Evolutionary conservation across 805 yeast species (phyloP), one percentile per base, ranked within the genome.

Genomic region (Dipodascopsis tothii): DNA sequence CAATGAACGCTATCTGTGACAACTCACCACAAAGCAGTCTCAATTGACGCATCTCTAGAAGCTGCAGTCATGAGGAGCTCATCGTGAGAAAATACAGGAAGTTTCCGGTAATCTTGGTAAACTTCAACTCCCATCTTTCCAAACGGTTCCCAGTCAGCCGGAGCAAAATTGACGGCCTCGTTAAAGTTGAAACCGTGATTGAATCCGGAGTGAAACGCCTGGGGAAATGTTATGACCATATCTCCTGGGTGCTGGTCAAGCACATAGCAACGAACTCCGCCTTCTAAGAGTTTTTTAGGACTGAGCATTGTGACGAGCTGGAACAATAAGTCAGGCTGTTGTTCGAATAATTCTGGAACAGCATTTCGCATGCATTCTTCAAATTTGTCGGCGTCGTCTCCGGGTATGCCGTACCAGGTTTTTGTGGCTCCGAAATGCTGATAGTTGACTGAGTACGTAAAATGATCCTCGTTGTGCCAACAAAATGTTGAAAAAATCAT

Each of bases 381-480:
- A 59, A 88, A 87, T 37, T 66, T 59, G 16, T 68, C 75, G 25
- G 90, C 80, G 48, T 73, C 68, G 1, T 62, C 59, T 9, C 84
- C 77, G 0, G 96, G 96, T 3, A 88, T 81, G 5, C 92, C 90
- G 60, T 88, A 88, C 97, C 97, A 88, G 46, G 87, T 80, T 60
- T 90, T 90, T 4, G 90, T 80, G 11, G 81, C 80, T 1, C 97
- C 97, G 50, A 75, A 71, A 60, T 88, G 96, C 60, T 94, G 94
- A 60, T 88, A 88, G 61, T 90, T 90, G 3, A 94, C 88, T 40
- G 94, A 83, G 48, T 85, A 70, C 0, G 96, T 84, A 60, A 84
- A 86, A 60, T 90, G 96, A 62, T 88, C 97, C 58, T 88, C 97
- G 46, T 84, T 81, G 61, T 90, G 96, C 96, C 96, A 90, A 63